Base-by-base conservation (phyloP, 108 stramenopile species). In the Parietichytrium sp. region DNA sequence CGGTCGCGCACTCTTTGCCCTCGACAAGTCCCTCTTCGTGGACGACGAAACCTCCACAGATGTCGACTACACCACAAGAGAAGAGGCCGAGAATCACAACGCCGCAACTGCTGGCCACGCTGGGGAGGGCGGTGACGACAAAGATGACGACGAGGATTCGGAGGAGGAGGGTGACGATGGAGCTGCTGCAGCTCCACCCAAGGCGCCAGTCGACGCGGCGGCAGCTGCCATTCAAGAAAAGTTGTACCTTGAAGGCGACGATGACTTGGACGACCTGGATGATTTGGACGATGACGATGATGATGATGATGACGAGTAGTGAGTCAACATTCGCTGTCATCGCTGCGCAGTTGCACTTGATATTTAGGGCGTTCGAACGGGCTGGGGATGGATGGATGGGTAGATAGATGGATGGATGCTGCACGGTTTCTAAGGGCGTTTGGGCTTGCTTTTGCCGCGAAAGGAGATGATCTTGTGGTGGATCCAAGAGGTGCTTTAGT, bases 21-120 rank as follows among this genome's bases (percentile, higher is more conserved):
- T 72, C 42, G 61, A 72, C 20, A 33, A 72, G 61, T 72, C 61
- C 25, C 23, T 72, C 38, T 72, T 72, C 42, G 25, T n/a, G 61
- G 61, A 72, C 42, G 61, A 72, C 42, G 61, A 72, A 16, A 42
- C 20, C 42, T 33, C 29, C 13, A 25, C n/a, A n/a, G 54, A 54
- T 27, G 15, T 8, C 54, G 27, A 6, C 25, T 20, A 27, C n/a
- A 26, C n/a, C 0, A 27, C 20, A 8, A 12, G 54, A 26, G n/a
- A n/a, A 8, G 54, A 54, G 10, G 54, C n/a, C 10, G 12, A 54
- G 20, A 12, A 54, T 20, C 10, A 20, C 54, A 8, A 54, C 25
- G 54, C n/a, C n/a, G n/a, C n/a, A n/a, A n/a, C n/a, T n/a, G n/a
- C n/a, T n/a, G n/a, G 27, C 8, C 20, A 54, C 29, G 54, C 18